Conservation (phyloP, 1,284 basidiomycete genomes). For the Laetiporus sulphureus region DNA sequence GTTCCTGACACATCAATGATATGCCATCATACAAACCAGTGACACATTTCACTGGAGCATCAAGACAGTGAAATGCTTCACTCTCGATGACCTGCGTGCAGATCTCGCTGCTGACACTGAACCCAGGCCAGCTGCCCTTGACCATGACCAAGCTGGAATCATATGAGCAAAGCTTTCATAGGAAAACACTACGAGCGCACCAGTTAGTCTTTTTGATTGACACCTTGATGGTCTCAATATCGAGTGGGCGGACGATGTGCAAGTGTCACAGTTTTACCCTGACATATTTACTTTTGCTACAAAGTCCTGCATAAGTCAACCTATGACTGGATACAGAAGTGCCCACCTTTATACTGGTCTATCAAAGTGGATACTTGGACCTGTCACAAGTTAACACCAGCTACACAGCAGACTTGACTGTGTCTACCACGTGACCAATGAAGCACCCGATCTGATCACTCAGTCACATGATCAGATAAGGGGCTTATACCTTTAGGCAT, state of each 20-base stretch:
- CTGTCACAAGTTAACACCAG: too few species aligned
- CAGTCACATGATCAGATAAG: too few species aligned
- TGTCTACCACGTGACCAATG: too few species aligned
- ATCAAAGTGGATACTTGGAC: too few species aligned
- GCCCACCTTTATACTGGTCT: too few species aligned
- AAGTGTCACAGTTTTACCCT: too few species aligned
- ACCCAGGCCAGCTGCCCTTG: constrained; percentile 98
- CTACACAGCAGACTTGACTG: too few species aligned
- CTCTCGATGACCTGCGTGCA: constrained; percentile 95
- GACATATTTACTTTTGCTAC: too few species aligned
- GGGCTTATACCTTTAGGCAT: too few species aligned
- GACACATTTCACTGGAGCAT: constrained; percentile 95
- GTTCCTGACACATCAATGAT: neutral
- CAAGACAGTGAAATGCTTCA: constrained; percentile 94
- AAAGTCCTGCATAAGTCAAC: too few species aligned
- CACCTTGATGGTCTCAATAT: constrained; percentile 93
- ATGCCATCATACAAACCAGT: constrained; percentile 79
- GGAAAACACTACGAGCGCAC: constrained; percentile 29
- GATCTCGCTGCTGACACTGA: constrained; percentile 98
- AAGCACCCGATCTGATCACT: too few species aligned
- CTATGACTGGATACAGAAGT: too few species aligned
- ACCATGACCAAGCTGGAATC: constrained; percentile 75
- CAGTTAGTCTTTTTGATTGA: constrained; percentile 99
- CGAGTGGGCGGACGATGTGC: constrained; percentile 91
- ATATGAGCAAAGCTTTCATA: neutral